Evolutionary conservation across 2,329 filamentous ascomycete species (phyloP).

Genomic region (Pseudogymnoascus sp.): DNA sequence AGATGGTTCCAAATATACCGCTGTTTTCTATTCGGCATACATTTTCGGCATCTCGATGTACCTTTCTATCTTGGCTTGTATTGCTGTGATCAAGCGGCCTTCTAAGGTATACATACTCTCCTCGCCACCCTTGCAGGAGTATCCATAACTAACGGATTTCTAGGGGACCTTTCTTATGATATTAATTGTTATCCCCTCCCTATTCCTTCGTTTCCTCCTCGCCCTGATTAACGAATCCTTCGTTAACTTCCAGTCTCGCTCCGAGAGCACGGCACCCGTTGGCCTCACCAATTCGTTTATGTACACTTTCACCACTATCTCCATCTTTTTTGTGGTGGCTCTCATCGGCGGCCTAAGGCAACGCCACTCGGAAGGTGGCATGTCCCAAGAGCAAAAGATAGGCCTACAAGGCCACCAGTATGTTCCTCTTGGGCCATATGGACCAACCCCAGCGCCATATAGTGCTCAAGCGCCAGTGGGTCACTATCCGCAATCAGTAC

Average conservation of each 20-base stretch:
- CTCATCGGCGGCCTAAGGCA: neutral
- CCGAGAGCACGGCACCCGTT: neutral
- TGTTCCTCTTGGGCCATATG: neutral
- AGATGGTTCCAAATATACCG: neutral
- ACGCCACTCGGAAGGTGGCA: neutral
- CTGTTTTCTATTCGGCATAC: constrained; percentile 6
- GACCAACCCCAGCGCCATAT: neutral
- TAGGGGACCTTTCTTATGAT: neutral
- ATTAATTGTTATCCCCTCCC: neutral
- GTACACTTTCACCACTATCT: neutral
- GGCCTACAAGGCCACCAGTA: neutral
- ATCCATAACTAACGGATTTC: neutral
- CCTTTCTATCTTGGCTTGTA: constrained; percentile 4
- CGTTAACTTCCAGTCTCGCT: neutral
- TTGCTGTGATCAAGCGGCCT: neutral
- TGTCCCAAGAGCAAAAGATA: neutral
- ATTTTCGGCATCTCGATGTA: constrained; percentile 17
- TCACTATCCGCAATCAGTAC: neutral
- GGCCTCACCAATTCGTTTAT: neutral
- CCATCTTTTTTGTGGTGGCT: neutral
- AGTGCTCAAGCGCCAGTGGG: neutral
- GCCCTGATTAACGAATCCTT: neutral
- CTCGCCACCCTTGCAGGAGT: neutral
- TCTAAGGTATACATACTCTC: neutral
- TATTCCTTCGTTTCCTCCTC: neutral